phyloP scores from a whole-genome alignment of 345 rosid genomes.

The Eucalyptus pumila region DNA sequence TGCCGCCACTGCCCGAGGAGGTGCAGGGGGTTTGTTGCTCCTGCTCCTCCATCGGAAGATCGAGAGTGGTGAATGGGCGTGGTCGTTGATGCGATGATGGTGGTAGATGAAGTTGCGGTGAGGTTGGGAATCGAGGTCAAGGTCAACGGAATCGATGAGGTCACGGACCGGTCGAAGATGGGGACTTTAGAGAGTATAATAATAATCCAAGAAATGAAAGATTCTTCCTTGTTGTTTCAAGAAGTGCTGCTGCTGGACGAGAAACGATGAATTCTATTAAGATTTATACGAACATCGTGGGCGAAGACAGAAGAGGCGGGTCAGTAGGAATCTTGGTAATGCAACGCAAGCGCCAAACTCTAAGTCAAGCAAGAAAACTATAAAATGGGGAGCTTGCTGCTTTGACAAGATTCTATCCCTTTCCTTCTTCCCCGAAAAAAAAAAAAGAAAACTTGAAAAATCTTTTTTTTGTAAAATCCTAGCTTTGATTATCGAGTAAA shows the following conservation, averaged over 20 bases:
- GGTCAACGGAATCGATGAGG: background rate
- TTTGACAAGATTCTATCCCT: background rate
- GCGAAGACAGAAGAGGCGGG: too few relatives aligned
- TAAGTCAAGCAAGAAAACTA: background rate
- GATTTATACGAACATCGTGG: too few relatives aligned
- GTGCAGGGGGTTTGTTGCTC: background rate
- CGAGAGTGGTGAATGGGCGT: background rate
- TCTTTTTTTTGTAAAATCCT: background rate
- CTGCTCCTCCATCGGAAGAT: background rate
- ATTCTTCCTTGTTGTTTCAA: background rate
- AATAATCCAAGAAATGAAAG: background rate
- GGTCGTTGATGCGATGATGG: background rate
- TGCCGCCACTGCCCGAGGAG: background rate
- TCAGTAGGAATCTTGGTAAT: background rate
- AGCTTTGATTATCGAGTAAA: background rate
- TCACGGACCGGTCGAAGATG: background rate
- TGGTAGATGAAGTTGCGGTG: background rate
- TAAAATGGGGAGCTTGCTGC: background rate
- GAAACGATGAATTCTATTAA: background rate
- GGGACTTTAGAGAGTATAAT: background rate
- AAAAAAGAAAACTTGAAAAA: background rate
- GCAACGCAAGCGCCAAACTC: background rate
- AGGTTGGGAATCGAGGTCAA: background rate
- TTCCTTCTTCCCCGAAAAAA: background rate
- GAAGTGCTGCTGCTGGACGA: background rate